These are phyloP conservation scores for Hibiscus trionum DNA, from an alignment of 345 rosid species.

Conservation along the genomic window DNA sequence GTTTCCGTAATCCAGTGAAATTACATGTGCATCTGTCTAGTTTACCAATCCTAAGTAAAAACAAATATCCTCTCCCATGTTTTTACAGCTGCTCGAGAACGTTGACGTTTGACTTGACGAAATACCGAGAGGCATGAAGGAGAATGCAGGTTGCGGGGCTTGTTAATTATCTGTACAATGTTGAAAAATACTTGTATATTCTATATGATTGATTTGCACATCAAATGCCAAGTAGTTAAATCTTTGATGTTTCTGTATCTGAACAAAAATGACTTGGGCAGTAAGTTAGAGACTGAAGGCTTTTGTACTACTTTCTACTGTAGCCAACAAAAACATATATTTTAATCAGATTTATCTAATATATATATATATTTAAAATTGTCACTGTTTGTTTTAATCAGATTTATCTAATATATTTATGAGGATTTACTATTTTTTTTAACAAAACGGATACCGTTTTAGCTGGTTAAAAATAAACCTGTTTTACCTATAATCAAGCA, in stretches of 20 bases:
- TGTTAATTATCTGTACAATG: not conserved
- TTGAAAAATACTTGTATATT: not conserved
- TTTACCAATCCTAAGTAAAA: not conserved
- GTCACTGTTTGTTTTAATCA: not conserved
- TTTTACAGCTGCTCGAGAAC: conserved; percentile 88
- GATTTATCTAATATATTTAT: not conserved
- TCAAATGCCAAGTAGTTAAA: not conserved
- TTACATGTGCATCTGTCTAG: not conserved
- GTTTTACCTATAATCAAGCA: not conserved
- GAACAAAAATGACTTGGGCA: not conserved
- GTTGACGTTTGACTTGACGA: conserved; percentile 75
- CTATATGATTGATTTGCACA: not conserved
- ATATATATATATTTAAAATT: not conserved
- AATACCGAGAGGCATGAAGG: conserved; percentile 49
- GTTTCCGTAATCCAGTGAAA: not conserved
- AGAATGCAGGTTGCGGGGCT: not conserved
- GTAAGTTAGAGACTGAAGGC: not conserved
- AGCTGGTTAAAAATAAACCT: not conserved
- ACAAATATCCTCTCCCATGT: not conserved
- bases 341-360: not conserved
- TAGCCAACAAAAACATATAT: not conserved
- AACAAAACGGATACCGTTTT: not conserved
- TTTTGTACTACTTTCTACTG: not conserved
- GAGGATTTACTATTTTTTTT: not conserved
- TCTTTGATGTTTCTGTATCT: not conserved